Evolutionary conservation across 2,329 filamentous ascomycete genomes (phyloP), one percentile per base, ranked within the genome.

Genomic region (Lecanicillium sp.): DNA sequence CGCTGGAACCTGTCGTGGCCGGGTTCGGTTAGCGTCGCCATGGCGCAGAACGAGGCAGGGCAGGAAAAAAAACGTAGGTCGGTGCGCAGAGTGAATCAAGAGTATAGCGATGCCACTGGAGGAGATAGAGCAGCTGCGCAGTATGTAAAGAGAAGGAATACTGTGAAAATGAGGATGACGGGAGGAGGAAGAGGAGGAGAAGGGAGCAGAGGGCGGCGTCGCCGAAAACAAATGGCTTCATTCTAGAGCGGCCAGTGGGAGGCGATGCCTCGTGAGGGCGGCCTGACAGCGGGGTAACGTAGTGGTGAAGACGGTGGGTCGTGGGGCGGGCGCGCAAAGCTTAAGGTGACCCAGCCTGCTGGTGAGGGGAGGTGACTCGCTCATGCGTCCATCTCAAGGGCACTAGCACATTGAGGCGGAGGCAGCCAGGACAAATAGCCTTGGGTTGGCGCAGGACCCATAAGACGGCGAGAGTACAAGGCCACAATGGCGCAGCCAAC

Each of bases 1-100:
- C 66, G 64, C 49, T 72, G 68, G 55, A 78, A 79, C 52, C 75
- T 79, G 58, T 62, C 56, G 47, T 56, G 55, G 49, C 46, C 56
- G 43, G 46, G 49, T 36, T 54, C 49, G 41, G 66, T 73, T 62
- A 72, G 68, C 56, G 56, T 54, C 44, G 61, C 54, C 66, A 68
- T 71, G 40, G 31, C 42, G 44, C 36, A 30, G 38, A 37, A 36
- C 20, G 20, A 13, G 33, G 28, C 12, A 20, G 32, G 25, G 19
- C 19, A 17, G 20, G 31, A 36, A 34, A 46, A 37, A 6, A 22
- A 13, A n/a, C 22, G 22, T 11, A 25, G 11, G 22, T 7, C 22
- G 22, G 22, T 6, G 22, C 15, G 29, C 29, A 8, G 15, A 14
- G 29, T 7, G 5, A 6, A 17, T 31, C 6, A 8, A 31, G n/a